Evolutionary conservation across 192 early-diverging fungal genomes (phyloP).

Genomic region (Dissophora ornata): DNA sequence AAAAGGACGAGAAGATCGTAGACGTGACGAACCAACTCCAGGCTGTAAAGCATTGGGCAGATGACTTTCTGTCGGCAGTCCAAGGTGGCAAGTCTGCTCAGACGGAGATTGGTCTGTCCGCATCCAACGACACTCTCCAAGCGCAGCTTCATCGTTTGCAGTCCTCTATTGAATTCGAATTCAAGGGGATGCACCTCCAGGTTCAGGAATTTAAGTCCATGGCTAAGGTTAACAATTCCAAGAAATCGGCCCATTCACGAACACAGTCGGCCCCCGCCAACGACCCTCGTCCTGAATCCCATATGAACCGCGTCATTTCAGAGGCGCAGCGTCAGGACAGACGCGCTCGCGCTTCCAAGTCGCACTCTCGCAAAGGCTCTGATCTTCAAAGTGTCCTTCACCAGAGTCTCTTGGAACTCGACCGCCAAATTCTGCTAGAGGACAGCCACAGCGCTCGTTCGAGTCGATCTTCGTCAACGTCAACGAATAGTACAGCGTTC

Average conservation of each 20-base stretch:
- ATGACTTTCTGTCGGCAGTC: conserved; percentile 18
- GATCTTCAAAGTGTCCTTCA: conserved; percentile 20
- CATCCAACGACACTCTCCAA: background rate
- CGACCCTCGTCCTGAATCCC: background rate
- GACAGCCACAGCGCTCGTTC: background rate
- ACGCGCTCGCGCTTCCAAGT: background rate
- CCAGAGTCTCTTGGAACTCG: conserved; percentile 34
- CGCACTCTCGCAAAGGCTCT: background rate
- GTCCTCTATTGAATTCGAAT: conserved; percentile 20
- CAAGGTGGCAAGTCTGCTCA: background rate
- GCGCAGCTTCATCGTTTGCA: conserved; percentile 16
- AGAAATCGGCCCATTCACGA: background rate
- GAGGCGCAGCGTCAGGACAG: background rate
- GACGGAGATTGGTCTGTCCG: background rate
- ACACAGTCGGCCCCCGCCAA: background rate
- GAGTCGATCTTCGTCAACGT: conserved; percentile 17
- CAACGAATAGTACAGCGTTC: background rate
- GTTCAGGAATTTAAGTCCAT: background rate
- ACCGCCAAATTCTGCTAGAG: conserved; percentile 21
- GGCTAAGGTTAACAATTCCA: conserved; percentile 2
- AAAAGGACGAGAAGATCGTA: conserved; percentile 19
- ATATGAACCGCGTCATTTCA: background rate
- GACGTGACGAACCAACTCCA: conserved; percentile 7
- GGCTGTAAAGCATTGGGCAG: conserved; percentile 16
- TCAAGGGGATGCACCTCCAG: conserved; percentile 18